phyloP scores from a whole-genome alignment of 2,329 filamentous ascomycete species.

The Ophiosphaerella korrae region DNA sequence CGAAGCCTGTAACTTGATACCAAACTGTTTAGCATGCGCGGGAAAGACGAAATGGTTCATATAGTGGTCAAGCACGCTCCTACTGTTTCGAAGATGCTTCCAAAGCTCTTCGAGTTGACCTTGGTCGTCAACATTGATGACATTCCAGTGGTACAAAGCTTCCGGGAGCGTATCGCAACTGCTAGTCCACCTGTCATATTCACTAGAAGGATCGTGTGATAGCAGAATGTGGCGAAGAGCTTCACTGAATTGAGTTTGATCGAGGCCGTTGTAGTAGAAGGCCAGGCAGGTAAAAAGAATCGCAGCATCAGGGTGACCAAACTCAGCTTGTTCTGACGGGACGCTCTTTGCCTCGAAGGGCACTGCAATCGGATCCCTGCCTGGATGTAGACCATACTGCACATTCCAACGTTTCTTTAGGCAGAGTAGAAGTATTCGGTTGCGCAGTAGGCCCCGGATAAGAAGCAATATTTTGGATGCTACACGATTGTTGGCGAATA shows the following conservation, averaged over 20 bases:
- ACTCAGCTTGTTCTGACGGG: slow-evolving; percentile 67
- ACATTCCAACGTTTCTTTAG: slow-evolving; percentile 69
- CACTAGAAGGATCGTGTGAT: slow-evolving; percentile 57
- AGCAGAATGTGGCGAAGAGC: slow-evolving; percentile 53
- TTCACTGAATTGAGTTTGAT: slow-evolving; percentile 56
- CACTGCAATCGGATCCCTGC: slow-evolving; percentile 59
- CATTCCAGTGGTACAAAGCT: slow-evolving; percentile 52
- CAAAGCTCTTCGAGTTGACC: slow-evolving; percentile 52
- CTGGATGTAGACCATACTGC: slow-evolving; percentile 62
- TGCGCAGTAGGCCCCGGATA: slow-evolving; percentile 61
- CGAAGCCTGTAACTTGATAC: slow-evolving; percentile 65
- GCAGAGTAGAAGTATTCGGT: slow-evolving; percentile 59
- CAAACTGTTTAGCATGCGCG: slow-evolving; percentile 64
- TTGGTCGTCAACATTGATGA: slow-evolving; percentile 50
- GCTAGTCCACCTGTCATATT: slow-evolving; percentile 60
- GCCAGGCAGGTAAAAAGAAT: slow-evolving; percentile 68
- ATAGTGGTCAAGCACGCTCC: slow-evolving; percentile 65
- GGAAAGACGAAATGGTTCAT: slow-evolving; percentile 63
- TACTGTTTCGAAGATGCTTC: slow-evolving; percentile 53
- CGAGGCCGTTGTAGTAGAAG: slow-evolving; percentile 68
- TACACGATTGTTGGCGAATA: slow-evolving; percentile 14
- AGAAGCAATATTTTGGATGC: slow-evolving; percentile 50
- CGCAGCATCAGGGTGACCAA: slow-evolving; percentile 69
- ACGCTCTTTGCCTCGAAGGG: slow-evolving; percentile 70
- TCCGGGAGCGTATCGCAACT: slow-evolving; percentile 49